Conservation (phyloP, 2,329 filamentous ascomycete species). For the Hymenoscyphus occultus region DNA sequence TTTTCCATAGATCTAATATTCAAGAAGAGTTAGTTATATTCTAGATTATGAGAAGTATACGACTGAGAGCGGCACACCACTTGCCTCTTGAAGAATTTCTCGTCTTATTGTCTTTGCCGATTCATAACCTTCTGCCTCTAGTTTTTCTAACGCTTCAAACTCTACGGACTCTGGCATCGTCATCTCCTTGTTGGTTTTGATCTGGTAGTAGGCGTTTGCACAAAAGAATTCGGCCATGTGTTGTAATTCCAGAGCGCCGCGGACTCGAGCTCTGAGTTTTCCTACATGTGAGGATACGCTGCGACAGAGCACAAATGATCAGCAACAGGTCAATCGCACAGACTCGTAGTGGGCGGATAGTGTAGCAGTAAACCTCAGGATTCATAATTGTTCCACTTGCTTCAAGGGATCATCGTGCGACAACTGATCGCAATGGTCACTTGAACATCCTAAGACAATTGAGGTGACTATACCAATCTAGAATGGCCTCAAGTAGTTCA, state of each 20-base stretch:
- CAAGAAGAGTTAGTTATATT: background rate
- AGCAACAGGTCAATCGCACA: background rate
- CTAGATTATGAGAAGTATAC: background rate
- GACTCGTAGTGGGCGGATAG: no score
- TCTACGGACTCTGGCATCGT: constrained; percentile 65
- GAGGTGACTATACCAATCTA: no score
- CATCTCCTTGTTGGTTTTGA: constrained; percentile 66
- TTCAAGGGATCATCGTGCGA: no score
- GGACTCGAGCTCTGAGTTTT: constrained; percentile 62
- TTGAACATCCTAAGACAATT: no score
- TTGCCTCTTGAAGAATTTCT: constrained; percentile 66
- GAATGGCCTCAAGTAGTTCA: no score
- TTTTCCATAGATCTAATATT: constrained; percentile 43
- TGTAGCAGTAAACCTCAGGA: no score
- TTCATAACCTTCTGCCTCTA: constrained; percentile 73
- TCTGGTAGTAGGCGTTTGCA: constrained; percentile 79
- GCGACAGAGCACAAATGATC: background rate
- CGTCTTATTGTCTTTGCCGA: constrained; percentile 72
- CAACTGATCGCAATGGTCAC: no score
- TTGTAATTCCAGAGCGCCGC: constrained; percentile 71
- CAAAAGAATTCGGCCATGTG: constrained; percentile 84
- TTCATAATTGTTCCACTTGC: no score
- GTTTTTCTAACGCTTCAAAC: constrained; percentile 62
- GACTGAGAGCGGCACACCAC: constrained; percentile 9
- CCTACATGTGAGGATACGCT: constrained; percentile 44